Evolutionary conservation across 176 grass and related monocot species (phyloP), one percentile per base, ranked within the genome.

Genomic region (Typha latifolia): DNA sequence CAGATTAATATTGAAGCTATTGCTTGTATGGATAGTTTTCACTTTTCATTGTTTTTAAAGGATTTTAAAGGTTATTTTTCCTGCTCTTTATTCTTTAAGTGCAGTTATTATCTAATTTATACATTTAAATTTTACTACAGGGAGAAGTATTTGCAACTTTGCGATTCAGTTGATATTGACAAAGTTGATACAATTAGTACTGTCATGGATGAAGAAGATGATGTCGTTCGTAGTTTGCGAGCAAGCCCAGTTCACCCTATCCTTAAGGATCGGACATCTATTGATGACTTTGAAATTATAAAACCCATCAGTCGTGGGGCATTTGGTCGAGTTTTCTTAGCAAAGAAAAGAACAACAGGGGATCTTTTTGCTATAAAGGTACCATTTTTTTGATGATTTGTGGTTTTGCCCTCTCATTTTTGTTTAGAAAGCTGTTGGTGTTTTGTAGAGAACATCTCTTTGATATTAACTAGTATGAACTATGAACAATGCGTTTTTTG

Each of bases 361-460:
- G 95, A 99, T 66, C 89, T 90, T 29, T 99, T 99, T 87, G 95
- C 95, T 69, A 99, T 99, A 81, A 99, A 99, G 89, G 95, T 99
- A 81, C 72, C 55, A 51, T 56, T 13, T 49, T 52, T 47, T 48
- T 13, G 23, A 19, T n/a, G 2, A 10, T 32, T 10, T 29, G 37
- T 43, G 6, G 37, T 57, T 74, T 75, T 75, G 12, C 20, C 24
- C 29, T 31, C 3, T 12, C 20, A 31, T 34, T 10, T 64, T 14
- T 64, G 23, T 32, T 43, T 43, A 43, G 37, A 43, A 43, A 43
- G 37, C 37, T 43, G 37, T 9, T 43, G 5, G 5, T 43, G 37
- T 43, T 43, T 7, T 9, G 1, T 9, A 9, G 37, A 43, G 37
- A 43, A 37, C 34, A 37, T 37, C 2, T 7, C 34, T 6, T 37